These are phyloP conservation scores for Curvularia hawaiiensis DNA, from an alignment of 2,329 filamentous ascomycete genomes.

Conservation along the genomic window DNA sequence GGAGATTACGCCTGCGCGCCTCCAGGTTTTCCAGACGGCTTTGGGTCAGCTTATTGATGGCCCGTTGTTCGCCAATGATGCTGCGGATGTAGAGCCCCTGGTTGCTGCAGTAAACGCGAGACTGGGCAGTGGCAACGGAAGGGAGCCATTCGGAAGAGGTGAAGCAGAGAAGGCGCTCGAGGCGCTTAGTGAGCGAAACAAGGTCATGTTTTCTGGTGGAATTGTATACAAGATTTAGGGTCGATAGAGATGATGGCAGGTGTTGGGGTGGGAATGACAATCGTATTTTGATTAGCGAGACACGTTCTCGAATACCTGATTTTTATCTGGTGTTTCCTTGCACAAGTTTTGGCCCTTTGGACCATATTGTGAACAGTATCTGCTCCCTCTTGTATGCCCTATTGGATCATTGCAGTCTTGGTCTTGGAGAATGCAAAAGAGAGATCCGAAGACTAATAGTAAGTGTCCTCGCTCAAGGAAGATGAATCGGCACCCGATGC, in stretches of 20 bases:
- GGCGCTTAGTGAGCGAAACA: slow-evolving; percentile 80
- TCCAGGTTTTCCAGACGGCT: slow-evolving; percentile 76
- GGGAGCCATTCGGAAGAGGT: slow-evolving; percentile 65
- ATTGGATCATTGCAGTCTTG: too few relatives aligned
- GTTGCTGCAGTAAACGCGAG: slow-evolving; percentile 79
- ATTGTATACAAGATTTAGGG: slow-evolving; percentile 56
- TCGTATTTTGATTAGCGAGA: neutral
- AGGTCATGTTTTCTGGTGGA: slow-evolving; percentile 73
- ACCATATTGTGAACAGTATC: neutral
- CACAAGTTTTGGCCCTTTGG: neutral
- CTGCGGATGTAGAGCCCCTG: slow-evolving; percentile 75
- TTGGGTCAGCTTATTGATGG: slow-evolving; percentile 84
- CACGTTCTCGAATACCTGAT: neutral
- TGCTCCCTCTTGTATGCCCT: too few relatives aligned
- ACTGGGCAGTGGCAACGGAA: slow-evolving; percentile 63
- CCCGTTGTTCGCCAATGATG: slow-evolving; percentile 84
- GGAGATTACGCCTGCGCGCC: slow-evolving; percentile 65
- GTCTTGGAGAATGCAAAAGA: neutral
- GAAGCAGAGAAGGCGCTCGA: slow-evolving; percentile 81
- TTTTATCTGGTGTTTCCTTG: neutral
- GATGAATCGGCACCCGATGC: neutral
- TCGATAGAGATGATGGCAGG: neutral
- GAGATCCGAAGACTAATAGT: neutral
- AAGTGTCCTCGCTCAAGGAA: neutral
- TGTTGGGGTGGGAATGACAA: neutral